Percentiles rank a stretch among this genome's conserved stretches.
These are phyloP conservation scores for Rhodomyrtus tomentosa DNA, from an alignment of 345 rosid species.

Conservation along the genomic window DNA sequence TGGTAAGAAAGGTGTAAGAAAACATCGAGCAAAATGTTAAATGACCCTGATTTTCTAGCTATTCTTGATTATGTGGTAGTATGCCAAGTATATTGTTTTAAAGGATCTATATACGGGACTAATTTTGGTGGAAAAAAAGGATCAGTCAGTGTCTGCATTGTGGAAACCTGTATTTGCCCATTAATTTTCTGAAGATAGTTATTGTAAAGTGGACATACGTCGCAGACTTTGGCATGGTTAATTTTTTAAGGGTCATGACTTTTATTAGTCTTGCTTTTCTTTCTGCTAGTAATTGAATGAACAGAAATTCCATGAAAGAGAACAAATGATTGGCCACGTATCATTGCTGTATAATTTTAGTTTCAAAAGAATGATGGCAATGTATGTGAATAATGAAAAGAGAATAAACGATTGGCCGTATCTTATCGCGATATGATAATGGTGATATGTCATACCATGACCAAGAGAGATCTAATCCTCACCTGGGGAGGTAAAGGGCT, in stretches of 20 bases:
- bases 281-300: not conserved
- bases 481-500: not conserved
- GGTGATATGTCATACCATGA: not conserved
- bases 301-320: not conserved
- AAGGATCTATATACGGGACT: not conserved
- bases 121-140: not conserved
- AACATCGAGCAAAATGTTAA: not conserved
- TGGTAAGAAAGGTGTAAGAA: not conserved
- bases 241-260: not conserved
- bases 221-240: not conserved
- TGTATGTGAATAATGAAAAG: not conserved
- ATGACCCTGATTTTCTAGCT: not conserved
- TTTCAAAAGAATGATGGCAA: not conserved
- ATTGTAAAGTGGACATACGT: not conserved
- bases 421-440: not conserved
- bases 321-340: not conserved
- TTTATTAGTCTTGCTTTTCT: not conserved
- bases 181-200: not conserved
- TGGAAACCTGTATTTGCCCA: not conserved
- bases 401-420: not conserved
- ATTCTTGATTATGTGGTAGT: not conserved
- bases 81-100: not conserved
- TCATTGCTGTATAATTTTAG: not conserved
- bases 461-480: not conserved
- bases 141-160: not conserved